These are phyloP conservation scores for Rubia peregrina DNA, from an alignment of 305 asterid genomes.

Conservation along the genomic window DNA sequence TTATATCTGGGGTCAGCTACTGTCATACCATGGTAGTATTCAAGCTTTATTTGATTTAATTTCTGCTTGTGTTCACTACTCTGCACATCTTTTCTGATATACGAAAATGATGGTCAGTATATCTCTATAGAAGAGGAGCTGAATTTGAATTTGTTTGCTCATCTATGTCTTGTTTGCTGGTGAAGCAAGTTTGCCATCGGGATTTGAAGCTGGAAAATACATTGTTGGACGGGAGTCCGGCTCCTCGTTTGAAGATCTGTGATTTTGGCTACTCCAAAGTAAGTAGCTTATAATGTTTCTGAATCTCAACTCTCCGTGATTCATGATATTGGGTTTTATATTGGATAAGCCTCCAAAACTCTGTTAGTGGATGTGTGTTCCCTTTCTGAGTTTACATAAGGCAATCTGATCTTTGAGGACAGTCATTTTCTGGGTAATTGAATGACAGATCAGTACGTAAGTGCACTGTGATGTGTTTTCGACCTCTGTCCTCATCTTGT, in stretches of 20 bases:
- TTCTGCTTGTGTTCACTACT: background rate
- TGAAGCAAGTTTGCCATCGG: slow-evolving; percentile 87
- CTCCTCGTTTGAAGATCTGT: slow-evolving; percentile 81
- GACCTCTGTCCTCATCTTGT: background rate
- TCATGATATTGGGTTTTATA: background rate
- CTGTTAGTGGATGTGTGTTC: background rate
- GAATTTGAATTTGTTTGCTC: slow-evolving; percentile 4
- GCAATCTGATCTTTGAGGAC: too few species aligned
- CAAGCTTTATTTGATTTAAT: background rate
- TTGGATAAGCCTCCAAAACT: slow-evolving; percentile 54
- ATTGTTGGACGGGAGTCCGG: slow-evolving; percentile 80
- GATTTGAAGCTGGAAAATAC: slow-evolving; percentile 90
- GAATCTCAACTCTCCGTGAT: background rate
- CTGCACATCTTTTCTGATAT: background rate
- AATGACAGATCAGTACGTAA: slow-evolving; percentile 8
- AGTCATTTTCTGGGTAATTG: background rate
- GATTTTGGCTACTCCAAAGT: slow-evolving; percentile 96
- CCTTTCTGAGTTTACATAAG: background rate
- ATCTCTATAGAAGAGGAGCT: background rate
- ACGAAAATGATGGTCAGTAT: too few species aligned
- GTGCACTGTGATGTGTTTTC: background rate
- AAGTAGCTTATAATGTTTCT: slow-evolving; percentile 5
- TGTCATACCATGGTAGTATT: slow-evolving; percentile 38
- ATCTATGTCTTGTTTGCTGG: slow-evolving; percentile 21
- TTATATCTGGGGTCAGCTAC: slow-evolving; percentile 34